Base-by-base conservation (phyloP, 257 asterid genomes). In the Gardenia jasminoides region DNA sequence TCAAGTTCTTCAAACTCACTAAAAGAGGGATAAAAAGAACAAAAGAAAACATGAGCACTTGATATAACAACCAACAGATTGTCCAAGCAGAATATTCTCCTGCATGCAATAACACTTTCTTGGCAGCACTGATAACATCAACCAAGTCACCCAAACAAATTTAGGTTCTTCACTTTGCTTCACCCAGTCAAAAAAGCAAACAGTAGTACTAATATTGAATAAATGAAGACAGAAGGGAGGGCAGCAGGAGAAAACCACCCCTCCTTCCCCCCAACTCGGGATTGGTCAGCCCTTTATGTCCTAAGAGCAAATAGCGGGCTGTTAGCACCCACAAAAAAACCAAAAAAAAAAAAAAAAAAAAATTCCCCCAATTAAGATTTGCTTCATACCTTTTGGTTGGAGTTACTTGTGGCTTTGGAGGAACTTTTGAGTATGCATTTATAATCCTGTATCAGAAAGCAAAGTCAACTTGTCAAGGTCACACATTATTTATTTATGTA, bases 361-460 rank as follows among this genome's bases (percentile, higher is more conserved):
- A 10, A 47, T 0, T 47, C 12, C 41, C 41, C 41, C 41, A 36
- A 2, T 36, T 36, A 36, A 24, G 16, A 64, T 31, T 24, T 20
- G 30, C 72, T 5, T 43, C 82, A 72, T 89, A 91, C 98, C 96
- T 93, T 84, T 87, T 87, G 36, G 84, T 77, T 8, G 94, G 84
- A 78, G 90, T 85, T 68, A 80, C 87, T 79, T 85, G 88, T 48
- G 91, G 69, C 86, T 86, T 85, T 26, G 88, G 80, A 65, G 96
- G 86, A 84, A 86, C 96, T 86, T 88, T 86, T 46, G 92, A 80
- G 82, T 89, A 81, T 80, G 90, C 94, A 86, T 81, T 81, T 41
- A 91, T 89, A 85, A 92, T 85, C 92, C 98, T 94, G 85, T 69
- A 76, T 26, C 80, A 79, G 85, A 24, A 82, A 77, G 30, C 76